Evolutionary conservation across 2,329 filamentous ascomycete species (phyloP), one percentile per base, ranked within the genome.

Genomic region (Xylaria arbuscula): DNA sequence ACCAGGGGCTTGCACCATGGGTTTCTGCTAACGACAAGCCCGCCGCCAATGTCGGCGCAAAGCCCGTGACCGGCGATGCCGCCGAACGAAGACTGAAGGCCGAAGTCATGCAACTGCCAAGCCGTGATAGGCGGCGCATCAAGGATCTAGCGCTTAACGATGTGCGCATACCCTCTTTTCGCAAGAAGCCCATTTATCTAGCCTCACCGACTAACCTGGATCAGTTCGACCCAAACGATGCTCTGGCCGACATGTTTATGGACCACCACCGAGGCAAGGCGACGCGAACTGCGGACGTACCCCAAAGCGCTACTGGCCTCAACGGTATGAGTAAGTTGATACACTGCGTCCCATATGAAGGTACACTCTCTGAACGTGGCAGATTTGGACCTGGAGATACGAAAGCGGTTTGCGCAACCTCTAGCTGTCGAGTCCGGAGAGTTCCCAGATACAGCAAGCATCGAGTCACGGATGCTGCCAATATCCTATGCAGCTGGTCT

Each of bases 291-390:
- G 86, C 90, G 36, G 88, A 93, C 65, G 86, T 89, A 9, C 89
- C 91, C 32, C 86, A 90, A 34, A 90, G 89, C 76, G 90, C 91
- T 28, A 90, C 89, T 34, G 91, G 91, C 22, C 85, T 95, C 54
- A 94, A 93, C 73, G 93, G 89, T 73, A 91, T 95, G 84, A 97
- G 91, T 93, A 84, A 78, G 90, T 81, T 13, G 51, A 53, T 24
- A 40, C 78, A 7, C 81, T 80, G 64, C 53, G 50, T 53, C 17
- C 32, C 36, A 32, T 50, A 60, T 51, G 36, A 24, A 42, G 11
- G 28, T 28, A n/a, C 50, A 48, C 19, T n/a, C 51, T 55, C 64
- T 72, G 17, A 72, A 28, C 13, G 48, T 61, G 13, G 11, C 45
- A 90, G 88, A 90, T 73, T 87, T 88, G 79, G 89, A 91, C 69